These are phyloP conservation scores for Metschnikowia koreensis DNA, from an alignment of 805 yeast species.

Conservation along the genomic window DNA sequence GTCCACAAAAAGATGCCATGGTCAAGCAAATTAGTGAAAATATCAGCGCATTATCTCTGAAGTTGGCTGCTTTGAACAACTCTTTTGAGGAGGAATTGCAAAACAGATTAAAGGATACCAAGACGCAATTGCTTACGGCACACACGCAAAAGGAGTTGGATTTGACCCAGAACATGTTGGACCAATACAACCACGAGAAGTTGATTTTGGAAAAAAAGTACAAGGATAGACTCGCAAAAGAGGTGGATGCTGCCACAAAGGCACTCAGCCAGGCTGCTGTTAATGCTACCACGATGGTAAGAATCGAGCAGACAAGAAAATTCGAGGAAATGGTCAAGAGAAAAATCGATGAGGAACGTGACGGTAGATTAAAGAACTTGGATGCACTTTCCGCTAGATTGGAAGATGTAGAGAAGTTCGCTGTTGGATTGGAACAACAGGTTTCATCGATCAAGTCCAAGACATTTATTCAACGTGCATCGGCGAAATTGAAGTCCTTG, in stretches of 20 bases:
- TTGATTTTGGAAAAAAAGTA: conserved; percentile 58
- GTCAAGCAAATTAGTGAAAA: conserved; percentile 33
- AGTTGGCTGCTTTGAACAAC: conserved; percentile 32
- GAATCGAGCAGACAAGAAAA: conserved; percentile 66
- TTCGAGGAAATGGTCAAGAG: conserved; percentile 57
- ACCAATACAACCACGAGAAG: conserved; percentile 63
- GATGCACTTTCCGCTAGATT: conserved; percentile 56
- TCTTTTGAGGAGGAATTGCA: conserved; percentile 39
- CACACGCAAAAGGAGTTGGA: conserved; percentile 52
- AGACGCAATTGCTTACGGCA: conserved; percentile 38
- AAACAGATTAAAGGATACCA: conserved; percentile 33
- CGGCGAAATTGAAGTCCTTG: conserved; percentile 33
- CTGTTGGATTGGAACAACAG: conserved; percentile 39
- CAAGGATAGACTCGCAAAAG: conserved; percentile 54
- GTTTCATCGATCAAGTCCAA: conserved; percentile 34
- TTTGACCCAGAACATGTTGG: conserved; percentile 55
- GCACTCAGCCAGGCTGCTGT: conserved; percentile 68
- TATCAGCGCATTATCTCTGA: conserved; percentile 30
- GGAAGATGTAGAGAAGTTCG: conserved; percentile 55
- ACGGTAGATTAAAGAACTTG: conserved; percentile 72
- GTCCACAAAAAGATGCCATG: conserved; percentile 27
- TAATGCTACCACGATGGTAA: conserved; percentile 65
- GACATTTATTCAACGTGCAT: conserved; percentile 29
- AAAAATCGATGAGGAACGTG: conserved; percentile 57
- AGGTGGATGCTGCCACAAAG: conserved; percentile 64